Percentiles rank a stretch among this genome's conserved stretches.
These are phyloP conservation scores for Solanum etuberosum DNA, from an alignment of 257 asterid species.

Conservation along the genomic window DNA sequence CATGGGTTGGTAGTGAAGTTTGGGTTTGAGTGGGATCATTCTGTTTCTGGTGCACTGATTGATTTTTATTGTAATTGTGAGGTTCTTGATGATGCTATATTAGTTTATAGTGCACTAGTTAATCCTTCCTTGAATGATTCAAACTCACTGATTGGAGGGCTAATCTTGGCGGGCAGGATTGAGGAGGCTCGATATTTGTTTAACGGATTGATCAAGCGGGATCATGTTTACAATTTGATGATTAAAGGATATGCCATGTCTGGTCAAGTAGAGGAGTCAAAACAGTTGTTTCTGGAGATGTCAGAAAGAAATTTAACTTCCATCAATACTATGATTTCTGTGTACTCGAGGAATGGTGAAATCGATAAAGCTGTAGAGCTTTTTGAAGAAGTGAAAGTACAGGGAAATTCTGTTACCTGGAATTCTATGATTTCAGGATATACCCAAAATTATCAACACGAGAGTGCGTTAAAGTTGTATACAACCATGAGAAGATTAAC, in stretches of 20 bases:
- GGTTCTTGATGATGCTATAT: conserved; percentile 44
- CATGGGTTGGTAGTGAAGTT: conserved; percentile 50
- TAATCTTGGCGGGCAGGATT: conserved; percentile 29
- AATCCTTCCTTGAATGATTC: conserved; percentile 26
- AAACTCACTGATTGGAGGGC: conserved; percentile 43
- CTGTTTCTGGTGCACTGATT: conserved; percentile 41
- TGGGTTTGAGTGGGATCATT: conserved; percentile 49
- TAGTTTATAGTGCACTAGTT: conserved; percentile 14
- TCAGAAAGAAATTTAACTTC: conserved; percentile 35
- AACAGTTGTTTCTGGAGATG: conserved; percentile 36
- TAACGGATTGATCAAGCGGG: conserved; percentile 25
- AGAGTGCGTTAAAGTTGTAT: conserved; percentile 47
- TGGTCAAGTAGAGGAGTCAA: conserved; percentile 43
- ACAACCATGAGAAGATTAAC: conserved; percentile 42
- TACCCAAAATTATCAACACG: conserved; percentile 35
- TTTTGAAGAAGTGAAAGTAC: conserved; percentile 43
- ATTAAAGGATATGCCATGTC: conserved; percentile 56
- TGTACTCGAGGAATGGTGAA: conserved; percentile 38
- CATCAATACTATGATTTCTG: conserved; percentile 62
- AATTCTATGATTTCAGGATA: conserved; percentile 84
- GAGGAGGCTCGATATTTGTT: conserved; percentile 53
- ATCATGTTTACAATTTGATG: conserved; percentile 47
- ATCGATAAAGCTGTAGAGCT: conserved; percentile 47
- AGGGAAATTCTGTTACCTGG: conserved; percentile 60
- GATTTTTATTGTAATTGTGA: conserved; percentile 38